Conservation (phyloP, 2,329 filamentous ascomycete genomes). For the Neofusicoccum parvum region DNA sequence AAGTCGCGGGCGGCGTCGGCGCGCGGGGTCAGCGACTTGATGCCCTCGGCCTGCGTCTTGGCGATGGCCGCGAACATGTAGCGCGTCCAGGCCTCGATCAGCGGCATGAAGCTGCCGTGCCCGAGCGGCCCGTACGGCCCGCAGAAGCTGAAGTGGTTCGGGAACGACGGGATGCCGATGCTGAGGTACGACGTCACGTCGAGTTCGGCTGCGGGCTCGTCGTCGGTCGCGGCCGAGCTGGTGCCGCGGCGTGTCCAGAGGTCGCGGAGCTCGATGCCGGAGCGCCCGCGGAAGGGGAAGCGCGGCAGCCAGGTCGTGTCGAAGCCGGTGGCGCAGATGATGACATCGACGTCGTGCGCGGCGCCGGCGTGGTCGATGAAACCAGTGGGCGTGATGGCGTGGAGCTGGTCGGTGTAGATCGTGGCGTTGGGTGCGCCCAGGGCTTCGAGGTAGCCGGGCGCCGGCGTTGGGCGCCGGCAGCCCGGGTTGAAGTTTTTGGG, state of each 20-base stretch:
- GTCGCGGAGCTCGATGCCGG: slow-evolving; percentile 41
- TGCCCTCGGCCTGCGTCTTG: slow-evolving; percentile 34
- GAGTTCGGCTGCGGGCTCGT: slow-evolving; percentile 24
- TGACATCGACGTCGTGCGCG: slow-evolving; percentile 45
- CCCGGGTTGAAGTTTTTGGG: slow-evolving; percentile 42
- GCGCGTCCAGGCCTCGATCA: slow-evolving; percentile 44
- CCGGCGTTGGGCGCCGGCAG: slow-evolving; percentile 50
- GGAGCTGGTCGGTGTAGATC: slow-evolving; percentile 52
- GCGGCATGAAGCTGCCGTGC: slow-evolving; percentile 38
- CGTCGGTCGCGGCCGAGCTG: not conserved
- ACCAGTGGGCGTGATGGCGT: slow-evolving; percentile 48
- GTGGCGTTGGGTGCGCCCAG: slow-evolving; percentile 54
- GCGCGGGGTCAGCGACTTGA: slow-evolving; percentile 49
- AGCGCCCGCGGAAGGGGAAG: slow-evolving; percentile 41
- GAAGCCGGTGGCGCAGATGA: slow-evolving; percentile 51
- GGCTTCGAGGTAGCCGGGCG: slow-evolving; percentile 54
- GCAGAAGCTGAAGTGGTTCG: slow-evolving; percentile 46
- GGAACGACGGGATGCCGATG: slow-evolving; percentile 45
- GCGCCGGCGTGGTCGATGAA: slow-evolving; percentile 47
- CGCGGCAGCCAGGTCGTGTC: slow-evolving; percentile 46
- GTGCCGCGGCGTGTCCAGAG: slow-evolving; percentile 44
- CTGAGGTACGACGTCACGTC: slow-evolving; percentile 45
- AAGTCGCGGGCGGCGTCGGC: slow-evolving; percentile 30
- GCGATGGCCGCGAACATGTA: slow-evolving; percentile 1
- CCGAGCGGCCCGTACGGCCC: slow-evolving; percentile 38